Conservation (phyloP, 192 early-diverging fungal genomes). For the Phlyctochytrium planicorne region DNA sequence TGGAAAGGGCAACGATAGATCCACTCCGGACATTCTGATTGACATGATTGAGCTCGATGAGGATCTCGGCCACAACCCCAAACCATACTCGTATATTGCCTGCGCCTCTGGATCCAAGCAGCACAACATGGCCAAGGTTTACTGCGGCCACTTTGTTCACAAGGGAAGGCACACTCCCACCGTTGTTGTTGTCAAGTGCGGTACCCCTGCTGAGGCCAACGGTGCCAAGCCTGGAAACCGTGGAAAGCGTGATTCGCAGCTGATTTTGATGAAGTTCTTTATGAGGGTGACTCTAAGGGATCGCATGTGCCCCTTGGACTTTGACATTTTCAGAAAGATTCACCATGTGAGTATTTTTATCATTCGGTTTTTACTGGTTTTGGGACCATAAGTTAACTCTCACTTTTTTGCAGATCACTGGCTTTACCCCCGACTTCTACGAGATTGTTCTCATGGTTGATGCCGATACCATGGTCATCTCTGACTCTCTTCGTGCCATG, state of each 20-base stretch:
- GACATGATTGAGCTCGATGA: constrained; percentile 52
- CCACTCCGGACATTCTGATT: constrained; percentile 80
- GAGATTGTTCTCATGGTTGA: constrained; percentile 70
- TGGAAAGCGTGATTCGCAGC: constrained; percentile 96
- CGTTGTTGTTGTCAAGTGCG: constrained; percentile 40
- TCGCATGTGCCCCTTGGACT: constrained; percentile 87
- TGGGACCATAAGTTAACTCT: background rate
- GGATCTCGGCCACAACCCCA: constrained; percentile 10
- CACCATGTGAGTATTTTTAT: constrained; percentile 56
- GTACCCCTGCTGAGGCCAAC: constrained; percentile 35
- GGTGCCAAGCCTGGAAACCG: constrained; percentile 52
- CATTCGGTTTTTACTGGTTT: background rate
- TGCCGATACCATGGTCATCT: constrained; percentile 67
- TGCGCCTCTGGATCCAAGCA: constrained; percentile 60
- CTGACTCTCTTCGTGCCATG: constrained; percentile 67
- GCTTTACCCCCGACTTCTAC: constrained; percentile 37
- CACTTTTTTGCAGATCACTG: constrained; percentile 9
- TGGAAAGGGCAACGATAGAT: constrained; percentile 73
- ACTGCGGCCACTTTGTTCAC: constrained; percentile 36
- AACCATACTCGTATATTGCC: constrained; percentile 39
- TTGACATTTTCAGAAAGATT: constrained; percentile 81
- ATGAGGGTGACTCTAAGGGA: constrained; percentile 78
- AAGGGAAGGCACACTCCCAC: constrained; percentile 64
- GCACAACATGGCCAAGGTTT: constrained; percentile 83
- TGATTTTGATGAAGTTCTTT: constrained; percentile 93